A percentile compares a stretch with the other conserved stretches of the same genome.
Conservation (phyloP, 1,284 basidiomycete genomes). For the Austroboletus niveus region DNA sequence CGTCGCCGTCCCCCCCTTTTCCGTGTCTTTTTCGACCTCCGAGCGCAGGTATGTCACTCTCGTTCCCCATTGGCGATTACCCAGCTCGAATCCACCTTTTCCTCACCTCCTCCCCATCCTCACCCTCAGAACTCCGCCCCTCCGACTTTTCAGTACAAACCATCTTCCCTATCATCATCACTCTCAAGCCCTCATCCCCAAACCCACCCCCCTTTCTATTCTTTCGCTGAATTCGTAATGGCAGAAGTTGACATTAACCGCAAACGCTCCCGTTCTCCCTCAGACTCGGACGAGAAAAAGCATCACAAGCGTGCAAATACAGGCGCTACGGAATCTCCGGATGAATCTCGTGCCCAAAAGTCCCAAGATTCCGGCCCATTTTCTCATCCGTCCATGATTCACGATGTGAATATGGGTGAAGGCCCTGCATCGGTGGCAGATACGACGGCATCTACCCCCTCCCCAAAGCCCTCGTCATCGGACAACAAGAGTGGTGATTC, state of each 20-base stretch:
- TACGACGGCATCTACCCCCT: slow-evolving; percentile 57
- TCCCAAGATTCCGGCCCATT: slow-evolving; percentile 40
- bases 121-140: slow-evolving; percentile 30
- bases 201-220: slow-evolving; percentile 42
- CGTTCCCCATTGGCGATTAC: slow-evolving; percentile 26
- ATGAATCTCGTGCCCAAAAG: slow-evolving; percentile 52
- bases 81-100: slow-evolving; percentile 36
- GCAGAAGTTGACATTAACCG: slow-evolving; percentile 78
- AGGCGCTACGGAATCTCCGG: slow-evolving; percentile 55
- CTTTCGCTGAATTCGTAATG: slow-evolving; percentile 62
- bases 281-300: slow-evolving; percentile 76
- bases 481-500: slow-evolving; percentile 40
- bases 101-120: slow-evolving; percentile 35
- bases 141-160: slow-evolving; percentile 39
- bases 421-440: slow-evolving; percentile 45
- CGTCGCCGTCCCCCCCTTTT: not conserved
- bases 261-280: slow-evolving; percentile 83
- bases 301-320: slow-evolving; percentile 80
- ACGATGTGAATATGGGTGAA: slow-evolving; percentile 65
- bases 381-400: slow-evolving; percentile 42
- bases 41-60: slow-evolving; percentile 30
- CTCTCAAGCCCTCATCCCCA: slow-evolving; percentile 38
- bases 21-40: not conserved
- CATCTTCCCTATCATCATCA: slow-evolving; percentile 39
- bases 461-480: slow-evolving; percentile 41